phyloP scores from a whole-genome alignment of 352 stramenopile genomes.

The Globisporangium cylindrosporum region DNA sequence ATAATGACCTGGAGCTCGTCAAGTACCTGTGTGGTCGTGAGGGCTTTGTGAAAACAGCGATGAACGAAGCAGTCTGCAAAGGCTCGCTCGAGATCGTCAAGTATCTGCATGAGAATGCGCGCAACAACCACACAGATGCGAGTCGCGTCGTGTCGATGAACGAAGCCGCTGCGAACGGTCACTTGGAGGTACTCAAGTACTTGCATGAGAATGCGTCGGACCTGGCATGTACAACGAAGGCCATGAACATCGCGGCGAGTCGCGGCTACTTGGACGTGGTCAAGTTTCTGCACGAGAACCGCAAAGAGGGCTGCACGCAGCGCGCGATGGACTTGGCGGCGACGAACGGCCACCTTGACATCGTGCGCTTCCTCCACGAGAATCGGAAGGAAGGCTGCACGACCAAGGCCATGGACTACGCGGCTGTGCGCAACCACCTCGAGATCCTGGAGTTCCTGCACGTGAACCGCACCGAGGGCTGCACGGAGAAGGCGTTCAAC shows the following conservation, averaged over 20 bases:
- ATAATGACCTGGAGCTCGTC: conserved; percentile 48
- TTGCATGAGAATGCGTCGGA: conserved; percentile 27
- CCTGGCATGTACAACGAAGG: conserved; percentile 24
- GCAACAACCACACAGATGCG: conserved; percentile 37
- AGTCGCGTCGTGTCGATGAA: conserved; percentile 50
- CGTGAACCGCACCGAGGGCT: conserved; percentile 49
- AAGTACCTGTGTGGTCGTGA: conserved; percentile 42
- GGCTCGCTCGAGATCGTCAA: conserved; percentile 49
- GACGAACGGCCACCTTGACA: conserved; percentile 23
- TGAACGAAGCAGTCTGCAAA: conserved; percentile 40
- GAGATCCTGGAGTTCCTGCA: conserved; percentile 52
- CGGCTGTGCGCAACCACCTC: conserved; percentile 35
- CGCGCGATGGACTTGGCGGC: conserved; percentile 34
- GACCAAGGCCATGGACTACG: conserved; percentile 56
- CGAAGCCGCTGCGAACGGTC: conserved; percentile 32
- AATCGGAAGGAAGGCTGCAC: conserved; percentile 39
- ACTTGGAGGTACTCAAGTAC: conserved; percentile 33
- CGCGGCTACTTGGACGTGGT: conserved; percentile 30
- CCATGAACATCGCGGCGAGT: conserved; percentile 31
- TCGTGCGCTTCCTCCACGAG: conserved; percentile 33
- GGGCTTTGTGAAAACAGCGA: conserved; percentile 56
- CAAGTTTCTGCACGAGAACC: conserved; percentile 35
- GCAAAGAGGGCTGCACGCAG: conserved; percentile 28
- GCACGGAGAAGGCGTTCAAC: conserved; percentile 44
- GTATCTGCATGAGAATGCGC: conserved; percentile 40